Evolutionary conservation across 2,329 filamentous ascomycete genomes (phyloP), one percentile per base, ranked within the genome.

Genomic region (Scedosporium minutisporum): DNA sequence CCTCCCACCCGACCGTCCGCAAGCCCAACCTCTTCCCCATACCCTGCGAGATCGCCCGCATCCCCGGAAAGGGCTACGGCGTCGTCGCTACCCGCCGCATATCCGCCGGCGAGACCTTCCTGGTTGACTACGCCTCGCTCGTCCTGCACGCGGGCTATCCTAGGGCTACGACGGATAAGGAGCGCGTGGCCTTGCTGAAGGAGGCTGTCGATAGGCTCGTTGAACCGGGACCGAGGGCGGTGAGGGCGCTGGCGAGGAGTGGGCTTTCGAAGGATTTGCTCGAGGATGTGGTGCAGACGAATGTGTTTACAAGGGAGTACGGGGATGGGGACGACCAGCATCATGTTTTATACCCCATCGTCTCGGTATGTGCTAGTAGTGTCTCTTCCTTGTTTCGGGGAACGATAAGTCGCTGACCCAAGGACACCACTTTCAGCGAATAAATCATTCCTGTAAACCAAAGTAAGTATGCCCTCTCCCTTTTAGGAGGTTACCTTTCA

Each of bases 401-500:
- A 51, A 3, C 16, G 21, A 21, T 2, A 3, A 18, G 46, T 2
- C 25, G 23, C 51, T 57, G 23, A 57, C 51, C 6, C 14, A 10
- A 57, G 9, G 10, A 14, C 14, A 9, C 18, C 18, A 14, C 23
- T 21, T 6, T 4, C 38, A 63, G 62, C 38, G 62, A 29, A 55
- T 63, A 10, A 63, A 63, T 46, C 62, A 63, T 29, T 57, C 57
- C 38, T 63, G 62, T 51, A 42, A 60, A 44, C 62, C 62, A 60
- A 63, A 63, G 62, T 63, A 60, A 60, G 62, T 27, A 6, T 12
- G 41, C 23, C 18, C 23, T 55, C 51, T 51, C 38, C 23, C n/a
- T 3, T 44, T 1, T 23, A 33, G 3, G 23, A 53, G 41, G 6
- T 29, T 18, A 21, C 14, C 21, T 25, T 6, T 21, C 21, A 21